A percentile compares a stretch with the other conserved stretches of the same genome.
These are phyloP conservation scores for Penicillium atrosanguineum DNA, from an alignment of 495 filamentous ascomycete species.

Conservation along the genomic window DNA sequence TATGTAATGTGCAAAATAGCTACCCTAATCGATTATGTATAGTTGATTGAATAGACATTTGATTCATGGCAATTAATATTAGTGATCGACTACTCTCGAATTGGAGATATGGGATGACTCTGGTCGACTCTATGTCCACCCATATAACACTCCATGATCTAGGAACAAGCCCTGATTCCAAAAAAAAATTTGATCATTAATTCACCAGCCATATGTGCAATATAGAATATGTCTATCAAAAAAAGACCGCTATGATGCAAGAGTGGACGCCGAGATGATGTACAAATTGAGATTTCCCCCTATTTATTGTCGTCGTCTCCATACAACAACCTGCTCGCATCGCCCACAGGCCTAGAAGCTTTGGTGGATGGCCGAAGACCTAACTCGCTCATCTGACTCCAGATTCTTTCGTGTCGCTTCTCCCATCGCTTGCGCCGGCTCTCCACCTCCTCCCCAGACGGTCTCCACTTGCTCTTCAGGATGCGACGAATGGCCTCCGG, in stretches of 20 bases:
- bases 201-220: background rate
- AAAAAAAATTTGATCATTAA: background rate
- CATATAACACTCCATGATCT: background rate
- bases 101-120: background rate
- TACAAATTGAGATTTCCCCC: background rate
- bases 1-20: background rate
- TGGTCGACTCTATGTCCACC: background rate
- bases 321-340: conserved; percentile 27
- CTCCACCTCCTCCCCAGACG: conserved; percentile 57
- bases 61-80: background rate
- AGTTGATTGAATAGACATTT: background rate
- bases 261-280: background rate
- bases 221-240: background rate
- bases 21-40: background rate
- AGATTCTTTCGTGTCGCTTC: conserved; percentile 72
- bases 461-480: conserved; percentile 78
- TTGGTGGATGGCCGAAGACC: conserved; percentile 55
- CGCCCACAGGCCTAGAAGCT: conserved; percentile 19
- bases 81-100: background rate
- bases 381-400: conserved; percentile 68
- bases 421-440: conserved; percentile 71
- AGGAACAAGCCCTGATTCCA: background rate
- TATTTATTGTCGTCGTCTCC: conserved; percentile 15
- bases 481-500: conserved; percentile 85
- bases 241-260: background rate